Conservation (phyloP, 768 basidiomycete species). For the Pholiota molesta region DNA sequence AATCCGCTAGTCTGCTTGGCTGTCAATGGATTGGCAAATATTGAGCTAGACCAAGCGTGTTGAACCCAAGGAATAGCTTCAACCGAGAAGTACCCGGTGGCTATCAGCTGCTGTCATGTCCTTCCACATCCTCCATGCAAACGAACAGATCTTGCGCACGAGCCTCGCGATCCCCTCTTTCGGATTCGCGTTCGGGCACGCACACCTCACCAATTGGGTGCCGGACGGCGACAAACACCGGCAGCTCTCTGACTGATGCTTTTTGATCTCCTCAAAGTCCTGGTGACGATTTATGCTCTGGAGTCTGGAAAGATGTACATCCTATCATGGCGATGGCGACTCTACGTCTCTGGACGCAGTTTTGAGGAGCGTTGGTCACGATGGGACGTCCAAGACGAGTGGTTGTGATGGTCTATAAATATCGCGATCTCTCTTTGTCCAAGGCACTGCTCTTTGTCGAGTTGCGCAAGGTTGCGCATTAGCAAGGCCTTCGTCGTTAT, state of each 20-base stretch:
- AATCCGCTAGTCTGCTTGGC: not conserved
- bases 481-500: not conserved
- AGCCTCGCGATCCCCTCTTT: not conserved
- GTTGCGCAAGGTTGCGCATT: no score
- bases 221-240: no score
- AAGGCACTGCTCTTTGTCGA: conserved; percentile 1
- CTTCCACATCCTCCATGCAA: not conserved
- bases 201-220: no score
- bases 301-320: no score
- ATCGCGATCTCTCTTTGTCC: not conserved
- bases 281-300: no score
- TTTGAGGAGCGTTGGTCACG: no score
- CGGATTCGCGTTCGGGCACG: not conserved
- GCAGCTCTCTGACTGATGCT: no score
- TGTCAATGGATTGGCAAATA: no score
- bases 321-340: no score
- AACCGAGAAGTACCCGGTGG: not conserved
- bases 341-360: no score
- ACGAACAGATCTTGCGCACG: not conserved
- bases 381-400: not conserved
- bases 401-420: not conserved
- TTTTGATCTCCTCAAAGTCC: no score
- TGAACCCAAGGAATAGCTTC: not conserved
- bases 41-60: not conserved
- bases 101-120: not conserved